Base-by-base conservation (phyloP, 179 eudicot genomes). In the Vitellaria paradoxa region DNA sequence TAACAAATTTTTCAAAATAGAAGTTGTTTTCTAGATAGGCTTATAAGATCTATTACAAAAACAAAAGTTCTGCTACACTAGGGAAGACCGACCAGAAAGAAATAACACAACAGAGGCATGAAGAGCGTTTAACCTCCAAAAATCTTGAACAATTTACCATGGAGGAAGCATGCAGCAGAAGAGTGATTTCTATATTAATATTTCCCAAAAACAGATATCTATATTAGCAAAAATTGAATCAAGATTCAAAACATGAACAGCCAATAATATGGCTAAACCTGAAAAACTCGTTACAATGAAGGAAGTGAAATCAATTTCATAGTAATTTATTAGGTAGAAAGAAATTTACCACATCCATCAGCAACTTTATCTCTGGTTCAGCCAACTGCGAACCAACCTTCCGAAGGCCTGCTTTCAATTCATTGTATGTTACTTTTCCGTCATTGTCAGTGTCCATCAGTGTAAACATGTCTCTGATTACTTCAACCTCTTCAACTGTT, bases 321-420 rank as follows among this genome's bases (percentile, higher is more conserved):
- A 9, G 66, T 62, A 62, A 21, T 21, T 12, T 9, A 21, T 62
- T 21, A 9, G 20, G 24, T 14, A 46, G 1, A 56, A 7, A 67
- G 66, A 66, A 67, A 67, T 81, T 84, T 89, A 94, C 98, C 92
- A 89, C 98, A 85, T 94, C 98, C 98, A 94, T 94, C 63, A 94
- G 91, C 77, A 94, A 83, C 86, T 82, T 85, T 50, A 92, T 94
- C 88, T 94, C 98, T 0, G 97, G 85, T 46, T 94, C 98, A 12
- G 89, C 97, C 65, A 94, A 82, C 64, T 94, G 93, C 5, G 97
- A 92, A 78, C 98, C 98, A 70, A 94, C 97, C 82, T 94, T 92
- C 20, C 76, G 79, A 18, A 94, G 92, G 24, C 98, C 98, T 40
- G 88, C 81, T 78, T 78, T 88, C 60, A 94, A 77, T 75, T 94